phyloP scores from a whole-genome alignment of 1,284 basidiomycete genomes.

The Tausonia pullulans region DNA sequence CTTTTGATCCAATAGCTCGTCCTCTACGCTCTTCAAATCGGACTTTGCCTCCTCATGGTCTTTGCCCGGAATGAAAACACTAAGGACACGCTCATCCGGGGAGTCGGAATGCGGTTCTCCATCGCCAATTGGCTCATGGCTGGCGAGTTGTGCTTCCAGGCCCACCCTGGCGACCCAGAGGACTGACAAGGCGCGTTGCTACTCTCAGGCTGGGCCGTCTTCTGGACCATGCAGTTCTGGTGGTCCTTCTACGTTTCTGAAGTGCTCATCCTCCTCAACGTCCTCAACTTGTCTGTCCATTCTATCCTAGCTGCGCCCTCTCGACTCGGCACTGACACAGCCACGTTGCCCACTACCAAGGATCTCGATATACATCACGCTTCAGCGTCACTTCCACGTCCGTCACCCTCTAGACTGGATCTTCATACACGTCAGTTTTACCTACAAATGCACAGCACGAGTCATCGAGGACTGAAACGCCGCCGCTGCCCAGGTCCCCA shows the following conservation, averaged over 20 bases:
- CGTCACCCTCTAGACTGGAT: slow-evolving; percentile 33
- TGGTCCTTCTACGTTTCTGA: slow-evolving; percentile 28
- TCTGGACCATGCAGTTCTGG: slow-evolving; percentile 43
- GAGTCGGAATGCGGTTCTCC: slow-evolving; percentile 65
- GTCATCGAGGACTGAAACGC: no score
- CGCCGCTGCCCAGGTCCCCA: slow-evolving; percentile 25
- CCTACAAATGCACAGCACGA: no score
- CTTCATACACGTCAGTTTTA: slow-evolving; percentile 30
- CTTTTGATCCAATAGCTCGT: slow-evolving; percentile 25
- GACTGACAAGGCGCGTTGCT: neutral
- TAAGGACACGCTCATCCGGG: slow-evolving; percentile 60
- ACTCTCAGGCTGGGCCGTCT: slow-evolving; percentile 56
- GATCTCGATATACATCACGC: slow-evolving; percentile 9
- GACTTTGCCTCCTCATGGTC: slow-evolving; percentile 66
- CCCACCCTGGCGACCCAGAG: no score
- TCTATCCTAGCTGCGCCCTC: neutral
- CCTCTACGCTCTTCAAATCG: slow-evolving; percentile 55
- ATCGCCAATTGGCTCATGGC: slow-evolving; percentile 30
- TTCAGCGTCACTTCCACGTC: slow-evolving; percentile 3
- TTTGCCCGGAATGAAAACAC: slow-evolving; percentile 62
- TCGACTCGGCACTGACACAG: neutral
- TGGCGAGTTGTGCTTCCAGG: neutral
- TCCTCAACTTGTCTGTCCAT: slow-evolving; percentile 30
- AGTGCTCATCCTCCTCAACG: slow-evolving; percentile 30
- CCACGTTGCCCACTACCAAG: neutral